Conservation (phyloP, 2,329 filamentous ascomycete species). For the Trichoderma arundinaceum region DNA sequence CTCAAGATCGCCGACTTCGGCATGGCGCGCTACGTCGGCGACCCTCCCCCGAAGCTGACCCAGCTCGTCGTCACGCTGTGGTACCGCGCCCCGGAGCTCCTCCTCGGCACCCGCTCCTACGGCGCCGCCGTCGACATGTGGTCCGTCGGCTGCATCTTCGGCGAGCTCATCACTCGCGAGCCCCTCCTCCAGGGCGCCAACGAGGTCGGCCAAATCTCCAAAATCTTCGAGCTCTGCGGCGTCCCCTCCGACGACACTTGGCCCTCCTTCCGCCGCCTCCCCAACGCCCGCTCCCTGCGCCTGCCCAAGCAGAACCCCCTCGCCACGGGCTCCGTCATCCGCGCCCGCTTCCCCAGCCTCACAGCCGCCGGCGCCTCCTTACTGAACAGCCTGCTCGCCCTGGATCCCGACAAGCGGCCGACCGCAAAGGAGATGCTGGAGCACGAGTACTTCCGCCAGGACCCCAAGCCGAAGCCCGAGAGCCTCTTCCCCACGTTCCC, state of each 20-base stretch:
- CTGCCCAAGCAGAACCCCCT: slow-evolving; percentile 59
- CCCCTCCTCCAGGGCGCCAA: slow-evolving; percentile 87
- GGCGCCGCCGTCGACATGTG: slow-evolving; percentile 85
- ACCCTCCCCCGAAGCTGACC: slow-evolving; percentile 79
- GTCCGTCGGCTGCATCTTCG: slow-evolving; percentile 96
- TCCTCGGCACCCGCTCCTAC: slow-evolving; percentile 81
- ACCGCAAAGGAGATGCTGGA: slow-evolving; percentile 74
- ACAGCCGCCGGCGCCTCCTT: slow-evolving; percentile 75
- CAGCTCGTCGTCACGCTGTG: slow-evolving; percentile 95
- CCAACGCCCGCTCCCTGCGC: slow-evolving; percentile 81
- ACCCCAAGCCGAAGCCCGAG: slow-evolving; percentile 86
- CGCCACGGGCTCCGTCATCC: slow-evolving; percentile 61
- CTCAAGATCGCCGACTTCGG: slow-evolving; percentile 98
- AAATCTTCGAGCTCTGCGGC: slow-evolving; percentile 89
- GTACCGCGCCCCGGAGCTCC: slow-evolving; percentile 91
- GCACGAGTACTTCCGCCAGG: slow-evolving; percentile 86
- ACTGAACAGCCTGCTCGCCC: slow-evolving; percentile 70
- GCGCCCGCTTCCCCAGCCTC: slow-evolving; percentile 80
- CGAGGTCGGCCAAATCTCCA: slow-evolving; percentile 86
- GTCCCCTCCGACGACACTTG: slow-evolving; percentile 81
- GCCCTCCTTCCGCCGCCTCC: slow-evolving; percentile 85
- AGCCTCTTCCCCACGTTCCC: slow-evolving; percentile 97
- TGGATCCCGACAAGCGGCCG: slow-evolving; percentile 76
- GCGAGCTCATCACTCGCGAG: slow-evolving; percentile 82
- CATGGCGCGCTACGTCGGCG: slow-evolving; percentile 89